phyloP scores from a whole-genome alignment of 768 basidiomycete species.

The Amyloporia xantha region DNA sequence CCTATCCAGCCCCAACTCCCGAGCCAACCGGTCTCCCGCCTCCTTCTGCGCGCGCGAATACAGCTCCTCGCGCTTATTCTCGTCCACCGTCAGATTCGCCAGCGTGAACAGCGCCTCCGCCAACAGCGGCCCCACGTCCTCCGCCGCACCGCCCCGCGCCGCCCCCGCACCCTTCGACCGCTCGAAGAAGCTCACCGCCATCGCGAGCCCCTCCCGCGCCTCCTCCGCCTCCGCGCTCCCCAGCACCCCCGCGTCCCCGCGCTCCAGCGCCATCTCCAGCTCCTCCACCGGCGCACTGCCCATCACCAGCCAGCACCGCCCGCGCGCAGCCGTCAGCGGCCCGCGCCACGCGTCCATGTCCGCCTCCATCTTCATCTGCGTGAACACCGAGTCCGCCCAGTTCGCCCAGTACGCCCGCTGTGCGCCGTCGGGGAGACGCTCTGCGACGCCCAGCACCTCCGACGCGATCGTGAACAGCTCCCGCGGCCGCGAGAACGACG shows the following conservation, averaged over 20 bases:
- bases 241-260: slow-evolving; percentile 32
- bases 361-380: slow-evolving; percentile 60
- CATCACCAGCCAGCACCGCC: slow-evolving; percentile 48
- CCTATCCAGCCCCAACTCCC: slow-evolving; percentile 11
- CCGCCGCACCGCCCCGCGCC: slow-evolving; percentile 1
- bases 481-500: slow-evolving; percentile 45
- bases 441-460: slow-evolving; percentile 53
- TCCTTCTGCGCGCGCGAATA: slow-evolving; percentile 45
- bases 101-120: slow-evolving; percentile 53
- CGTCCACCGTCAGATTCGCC: slow-evolving; percentile 50
- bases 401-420: slow-evolving; percentile 51
- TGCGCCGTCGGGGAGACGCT: slow-evolving; percentile 39
- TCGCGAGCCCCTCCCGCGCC: slow-evolving; percentile 43
- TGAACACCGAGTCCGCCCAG: slow-evolving; percentile 56
- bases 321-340: slow-evolving; percentile 40
- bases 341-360: slow-evolving; percentile 39
- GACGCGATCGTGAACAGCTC: slow-evolving; percentile 59
- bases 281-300: slow-evolving; percentile 51
- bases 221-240: slow-evolving; percentile 46
- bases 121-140: slow-evolving; percentile 27
- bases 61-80: slow-evolving; percentile 41
- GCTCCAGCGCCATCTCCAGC: slow-evolving; percentile 47
- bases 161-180: slow-evolving; percentile 21
- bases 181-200: slow-evolving; percentile 35
- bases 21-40: slow-evolving; percentile 27